These are phyloP conservation scores for Solanum hybrid DNA, from an alignment of 305 asterid genomes.

Conservation along the genomic window DNA sequence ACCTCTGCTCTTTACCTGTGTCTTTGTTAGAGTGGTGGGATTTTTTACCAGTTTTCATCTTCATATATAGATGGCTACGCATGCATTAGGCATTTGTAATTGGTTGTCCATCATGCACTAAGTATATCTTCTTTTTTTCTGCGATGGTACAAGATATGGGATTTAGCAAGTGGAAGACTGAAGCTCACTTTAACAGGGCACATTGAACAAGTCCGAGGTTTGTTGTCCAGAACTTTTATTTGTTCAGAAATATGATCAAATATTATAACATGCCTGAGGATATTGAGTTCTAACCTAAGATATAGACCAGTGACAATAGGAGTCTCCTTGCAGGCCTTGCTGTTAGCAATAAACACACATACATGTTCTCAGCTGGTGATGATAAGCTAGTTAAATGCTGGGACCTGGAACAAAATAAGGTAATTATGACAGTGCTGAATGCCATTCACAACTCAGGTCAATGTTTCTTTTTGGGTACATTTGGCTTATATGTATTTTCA, in stretches of 20 bases:
- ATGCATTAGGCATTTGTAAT: background rate
- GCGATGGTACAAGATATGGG: slow-evolving; percentile 71
- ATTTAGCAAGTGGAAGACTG: slow-evolving; percentile 79
- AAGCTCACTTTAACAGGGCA: slow-evolving; percentile 96
- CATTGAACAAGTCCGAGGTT: slow-evolving; percentile 95
- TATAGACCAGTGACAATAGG: background rate
- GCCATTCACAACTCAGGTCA: background rate
- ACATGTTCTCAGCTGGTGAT: slow-evolving; percentile 99
- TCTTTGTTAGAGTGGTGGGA: background rate
- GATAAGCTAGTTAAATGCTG: slow-evolving; percentile 97
- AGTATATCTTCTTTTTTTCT: background rate
- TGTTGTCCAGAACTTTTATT: slow-evolving; percentile 14
- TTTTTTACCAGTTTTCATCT: background rate
- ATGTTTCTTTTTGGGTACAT: background rate
- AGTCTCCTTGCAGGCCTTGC: slow-evolving; percentile 66
- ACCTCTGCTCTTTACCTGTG: background rate
- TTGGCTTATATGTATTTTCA: background rate
- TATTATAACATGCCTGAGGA: background rate
- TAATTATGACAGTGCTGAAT: slow-evolving; percentile 9
- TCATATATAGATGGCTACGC: background rate
- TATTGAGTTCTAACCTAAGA: background rate
- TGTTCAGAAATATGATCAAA: background rate
- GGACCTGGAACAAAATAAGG: slow-evolving; percentile 99
- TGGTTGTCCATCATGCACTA: background rate
- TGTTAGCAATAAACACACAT: slow-evolving; percentile 80